A percentile compares a stretch with the other conserved stretches of the same genome.
phyloP scores from a whole-genome alignment of 1,284 basidiomycete species.

The Sutorius eximius region DNA sequence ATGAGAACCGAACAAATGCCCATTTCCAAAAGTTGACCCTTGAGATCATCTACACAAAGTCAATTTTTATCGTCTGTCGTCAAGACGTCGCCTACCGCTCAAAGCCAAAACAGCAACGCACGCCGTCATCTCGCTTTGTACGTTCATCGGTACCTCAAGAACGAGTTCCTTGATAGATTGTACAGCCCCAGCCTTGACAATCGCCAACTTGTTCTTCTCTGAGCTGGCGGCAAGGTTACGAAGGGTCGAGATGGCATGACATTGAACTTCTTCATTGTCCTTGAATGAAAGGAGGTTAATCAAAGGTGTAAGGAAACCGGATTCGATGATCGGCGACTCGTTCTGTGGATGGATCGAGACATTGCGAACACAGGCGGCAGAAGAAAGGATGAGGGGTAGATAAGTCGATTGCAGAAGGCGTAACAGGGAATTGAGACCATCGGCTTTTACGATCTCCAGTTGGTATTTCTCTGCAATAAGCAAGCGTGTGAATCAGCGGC shows the following conservation, averaged over 20 bases:
- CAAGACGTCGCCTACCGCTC: conserved; percentile 61
- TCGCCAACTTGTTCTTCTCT: conserved; percentile 98
- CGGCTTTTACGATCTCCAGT: conserved; percentile 96
- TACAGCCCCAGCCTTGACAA: conserved; percentile 98
- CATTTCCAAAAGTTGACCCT: conserved; percentile 95
- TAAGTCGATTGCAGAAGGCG: conserved; percentile 97
- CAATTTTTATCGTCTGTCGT: conserved; percentile 6
- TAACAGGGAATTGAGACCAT: conserved; percentile 89
- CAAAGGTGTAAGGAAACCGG: conserved; percentile 93
- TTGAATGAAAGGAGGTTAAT: conserved; percentile 97
- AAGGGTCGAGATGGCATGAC: conserved; percentile 98
- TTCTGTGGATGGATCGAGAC: conserved; percentile 99
- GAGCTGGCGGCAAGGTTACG: conserved; percentile 96
- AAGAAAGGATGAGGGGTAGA: conserved; percentile 97
- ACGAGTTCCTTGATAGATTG: conserved; percentile 98
- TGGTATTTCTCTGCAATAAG: conserved; percentile 88
- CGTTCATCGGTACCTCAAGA: conserved; percentile 91
- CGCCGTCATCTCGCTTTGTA: conserved; percentile 99
- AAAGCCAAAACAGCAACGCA: conserved; percentile 94
- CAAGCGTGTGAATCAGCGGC: conserved; percentile 2
- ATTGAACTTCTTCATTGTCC: conserved; percentile 99
- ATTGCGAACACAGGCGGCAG: conserved; percentile 98
- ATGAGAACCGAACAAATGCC: conserved; percentile 98
- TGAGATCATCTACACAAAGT: conserved; percentile 76
- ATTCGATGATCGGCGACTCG: conserved; percentile 99